A percentile compares a stretch with the other conserved stretches of the same genome.
phyloP scores from a whole-genome alignment of 768 basidiomycete species.

The Tremella mesenterica region DNA sequence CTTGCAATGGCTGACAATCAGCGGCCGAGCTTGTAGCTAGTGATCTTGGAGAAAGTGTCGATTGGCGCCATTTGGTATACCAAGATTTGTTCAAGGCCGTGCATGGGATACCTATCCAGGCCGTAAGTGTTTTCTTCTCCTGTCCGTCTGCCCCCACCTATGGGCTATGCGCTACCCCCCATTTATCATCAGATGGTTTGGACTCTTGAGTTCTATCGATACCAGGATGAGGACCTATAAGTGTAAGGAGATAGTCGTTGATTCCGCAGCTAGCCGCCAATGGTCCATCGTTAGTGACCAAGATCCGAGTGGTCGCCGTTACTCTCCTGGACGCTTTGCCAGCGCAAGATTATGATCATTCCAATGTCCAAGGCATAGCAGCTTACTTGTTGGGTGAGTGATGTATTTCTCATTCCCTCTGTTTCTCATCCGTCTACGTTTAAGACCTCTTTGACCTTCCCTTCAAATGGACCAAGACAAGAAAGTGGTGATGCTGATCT shows the following conservation, averaged over 20 bases:
- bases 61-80: constrained; percentile 21
- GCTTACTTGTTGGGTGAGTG: constrained; percentile 22
- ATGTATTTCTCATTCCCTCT: background rate
- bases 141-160: background rate
- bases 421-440: background rate
- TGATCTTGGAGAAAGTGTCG: constrained; percentile 18
- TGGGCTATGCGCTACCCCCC: background rate
- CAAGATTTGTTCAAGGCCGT: constrained; percentile 28
- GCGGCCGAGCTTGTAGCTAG: constrained; percentile 20
- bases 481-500: background rate
- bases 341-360: constrained; percentile 15
- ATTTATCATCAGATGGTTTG: background rate
- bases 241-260: background rate
- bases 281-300: constrained; percentile 25
- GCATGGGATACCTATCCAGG: constrained; percentile 9
- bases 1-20: background rate
- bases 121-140: too few species aligned
- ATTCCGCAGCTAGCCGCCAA: constrained; percentile 21
- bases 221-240: background rate
- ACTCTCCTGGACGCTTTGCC: constrained; percentile 27
- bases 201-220: background rate
- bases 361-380: constrained; percentile 23
- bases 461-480: too few species aligned
- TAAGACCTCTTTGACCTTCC: background rate
- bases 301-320: constrained; percentile 25